Percentiles rank a stretch among this genome's conserved stretches.
Evolutionary conservation across 2,329 filamentous ascomycete species (phyloP).

Genomic region (Aspergillus neotritici): DNA sequence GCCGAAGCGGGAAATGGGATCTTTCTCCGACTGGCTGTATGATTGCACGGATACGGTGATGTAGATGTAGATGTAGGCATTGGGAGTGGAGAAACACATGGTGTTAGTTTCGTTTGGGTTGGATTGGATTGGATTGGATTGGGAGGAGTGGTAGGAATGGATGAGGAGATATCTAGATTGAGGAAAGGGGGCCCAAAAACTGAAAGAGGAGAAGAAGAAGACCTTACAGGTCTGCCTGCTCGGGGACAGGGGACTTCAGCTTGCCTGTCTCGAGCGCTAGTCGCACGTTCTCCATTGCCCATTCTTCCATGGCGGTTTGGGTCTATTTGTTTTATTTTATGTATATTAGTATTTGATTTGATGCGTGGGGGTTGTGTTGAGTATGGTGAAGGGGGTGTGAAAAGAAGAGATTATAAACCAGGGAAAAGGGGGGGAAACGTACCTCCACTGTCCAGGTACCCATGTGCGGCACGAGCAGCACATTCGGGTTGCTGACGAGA

Average conservation of each 20-base stretch:
- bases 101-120: too few species aligned
- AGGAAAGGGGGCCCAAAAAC: background rate
- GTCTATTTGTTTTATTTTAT: slow-evolving; percentile 36
- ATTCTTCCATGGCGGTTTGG: slow-evolving; percentile 62
- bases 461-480: slow-evolving; percentile 77
- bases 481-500: slow-evolving; percentile 62
- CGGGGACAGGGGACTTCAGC: slow-evolving; percentile 64
- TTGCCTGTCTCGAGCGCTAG: slow-evolving; percentile 57
- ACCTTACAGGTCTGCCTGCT: slow-evolving; percentile 52
- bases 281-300: slow-evolving; percentile 65
- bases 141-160: too few species aligned
- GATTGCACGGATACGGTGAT: too few species aligned
- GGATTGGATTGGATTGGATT: too few species aligned
- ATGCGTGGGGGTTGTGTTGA: too few species aligned
- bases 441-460: slow-evolving; percentile 71
- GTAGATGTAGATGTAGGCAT: too few species aligned
- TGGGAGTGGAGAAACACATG: too few species aligned
- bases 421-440: slow-evolving; percentile 6
- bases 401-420: background rate
- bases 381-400: background rate
- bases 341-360: too few species aligned
- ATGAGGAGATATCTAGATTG: too few species aligned
- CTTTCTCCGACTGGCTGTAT: too few species aligned
- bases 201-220: background rate
- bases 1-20: too few species aligned